phyloP scores from a whole-genome alignment of 495 filamentous ascomycete genomes.

The Penicillium samsonianum region DNA sequence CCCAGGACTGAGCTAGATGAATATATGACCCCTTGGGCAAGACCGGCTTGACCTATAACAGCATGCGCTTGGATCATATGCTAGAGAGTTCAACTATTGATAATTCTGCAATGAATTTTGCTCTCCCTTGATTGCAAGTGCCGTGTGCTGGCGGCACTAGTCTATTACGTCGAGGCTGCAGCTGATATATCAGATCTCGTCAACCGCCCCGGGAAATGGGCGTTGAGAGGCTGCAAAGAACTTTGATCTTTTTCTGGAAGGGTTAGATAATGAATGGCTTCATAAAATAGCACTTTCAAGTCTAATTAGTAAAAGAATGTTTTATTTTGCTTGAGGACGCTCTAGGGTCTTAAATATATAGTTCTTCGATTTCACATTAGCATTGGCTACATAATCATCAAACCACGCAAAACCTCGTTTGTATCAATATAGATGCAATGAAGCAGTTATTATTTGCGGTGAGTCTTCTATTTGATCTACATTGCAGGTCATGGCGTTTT shows the following conservation, averaged over 20 bases:
- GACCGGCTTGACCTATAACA: conserved; percentile 2
- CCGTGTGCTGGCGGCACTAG: conserved; percentile 6
- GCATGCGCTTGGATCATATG: conserved; percentile 7
- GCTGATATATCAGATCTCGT: conserved; percentile 9
- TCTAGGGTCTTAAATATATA: not conserved
- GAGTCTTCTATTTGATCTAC: not conserved
- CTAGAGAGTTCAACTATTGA: conserved; percentile 10
- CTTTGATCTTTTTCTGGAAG: not conserved
- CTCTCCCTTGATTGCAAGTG: conserved; percentile 11
- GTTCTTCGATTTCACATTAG: not conserved
- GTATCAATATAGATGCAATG: not conserved
- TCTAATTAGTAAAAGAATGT: not conserved
- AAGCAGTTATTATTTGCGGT: not conserved
- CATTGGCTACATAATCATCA: not conserved
- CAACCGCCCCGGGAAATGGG: not conserved
- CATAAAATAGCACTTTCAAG: not conserved
- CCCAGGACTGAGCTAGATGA: not conserved
- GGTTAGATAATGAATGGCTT: not conserved
- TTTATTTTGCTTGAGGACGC: not conserved
- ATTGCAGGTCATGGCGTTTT: not conserved
- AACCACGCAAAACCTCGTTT: not conserved
- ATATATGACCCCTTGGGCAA: conserved; percentile 2
- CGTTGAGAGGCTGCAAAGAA: not conserved
- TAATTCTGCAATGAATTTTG: conserved; percentile 1
- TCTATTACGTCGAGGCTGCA: not conserved